phyloP scores from a whole-genome alignment of 2,329 filamentous ascomycete species.

The Claviceps fusiformis region DNA sequence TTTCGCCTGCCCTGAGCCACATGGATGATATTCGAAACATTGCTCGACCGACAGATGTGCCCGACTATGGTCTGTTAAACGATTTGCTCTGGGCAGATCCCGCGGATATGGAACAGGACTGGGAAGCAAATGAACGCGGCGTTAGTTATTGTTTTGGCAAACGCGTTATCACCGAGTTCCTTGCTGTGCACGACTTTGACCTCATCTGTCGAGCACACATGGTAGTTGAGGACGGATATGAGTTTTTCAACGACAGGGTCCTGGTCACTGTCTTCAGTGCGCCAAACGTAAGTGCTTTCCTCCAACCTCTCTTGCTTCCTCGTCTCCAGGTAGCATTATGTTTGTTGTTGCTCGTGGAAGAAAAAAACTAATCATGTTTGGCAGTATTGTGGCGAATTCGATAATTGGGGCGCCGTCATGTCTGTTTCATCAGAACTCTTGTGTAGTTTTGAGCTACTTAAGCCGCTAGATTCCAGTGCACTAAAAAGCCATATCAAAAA shows the following conservation, averaged over 20 bases:
- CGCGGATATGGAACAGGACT: slow-evolving; percentile 94
- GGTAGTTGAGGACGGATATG: slow-evolving; percentile 98
- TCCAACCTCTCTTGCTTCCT: not conserved
- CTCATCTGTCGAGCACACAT: slow-evolving; percentile 95
- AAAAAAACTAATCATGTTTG: not conserved
- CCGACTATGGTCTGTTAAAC: slow-evolving; percentile 89
- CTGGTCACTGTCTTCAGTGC: slow-evolving; percentile 95
- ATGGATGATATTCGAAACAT: slow-evolving; percentile 99
- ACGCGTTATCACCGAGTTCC: slow-evolving; percentile 92
- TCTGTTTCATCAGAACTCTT: slow-evolving; percentile 86
- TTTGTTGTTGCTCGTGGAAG: not conserved
- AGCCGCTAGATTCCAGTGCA: slow-evolving; percentile 88
- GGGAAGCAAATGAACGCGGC: slow-evolving; percentile 93
- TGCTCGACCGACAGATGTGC: slow-evolving; percentile 87
- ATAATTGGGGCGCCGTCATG: slow-evolving; percentile 99
- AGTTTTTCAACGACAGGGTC: slow-evolving; percentile 93
- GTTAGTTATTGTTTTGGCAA: slow-evolving; percentile 99
- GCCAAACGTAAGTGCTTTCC: slow-evolving; percentile 61
- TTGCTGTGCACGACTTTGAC: slow-evolving; percentile 91
- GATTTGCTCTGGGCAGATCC: slow-evolving; percentile 96
- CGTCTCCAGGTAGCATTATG: not conserved
- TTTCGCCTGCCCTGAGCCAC: slow-evolving; percentile 82
- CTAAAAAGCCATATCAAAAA: slow-evolving; percentile 99
- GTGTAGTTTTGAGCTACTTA: slow-evolving; percentile 93
- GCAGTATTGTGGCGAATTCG: slow-evolving; percentile 95